Evolutionary conservation across 2,329 filamentous ascomycete genomes (phyloP), one percentile per base, ranked within the genome.

Genomic region (Exophiala mesophila): DNA sequence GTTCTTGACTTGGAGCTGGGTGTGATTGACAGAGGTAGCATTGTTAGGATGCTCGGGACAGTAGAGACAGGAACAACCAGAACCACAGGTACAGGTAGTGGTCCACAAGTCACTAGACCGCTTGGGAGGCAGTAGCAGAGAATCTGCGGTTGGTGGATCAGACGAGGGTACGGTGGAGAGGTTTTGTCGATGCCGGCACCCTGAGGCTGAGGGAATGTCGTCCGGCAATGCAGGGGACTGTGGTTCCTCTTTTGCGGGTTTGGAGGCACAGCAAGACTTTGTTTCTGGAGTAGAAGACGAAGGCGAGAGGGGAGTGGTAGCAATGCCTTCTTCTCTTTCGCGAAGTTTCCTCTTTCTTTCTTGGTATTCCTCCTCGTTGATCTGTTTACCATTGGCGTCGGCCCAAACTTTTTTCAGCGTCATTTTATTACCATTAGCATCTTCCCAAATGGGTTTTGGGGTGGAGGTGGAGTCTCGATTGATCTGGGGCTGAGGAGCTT

Each of bases 21-120:
- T 47, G 17, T 50, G 41, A 28, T 51, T 49, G 39, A 49, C 49
- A 3, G 54, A 53, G 7, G 54, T 50, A 9, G 43, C 36, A 23
- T 55, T 57, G 49, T 56, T 55, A 16, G 55, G 54, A 44, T 57
- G 55, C 18, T 55, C 47, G 10, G 54, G 53, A 47, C 55, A 57
- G 37, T 54, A 55, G 8, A 52, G 41, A 45, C 55, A 57, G 20
- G 48, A 44, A 45, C 55, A 57, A 15, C 36, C 45, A 3, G 47
- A 40, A 9, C 55, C 55, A 39, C 55, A 57, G 20, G 52, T 52
- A 44, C 55, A 57, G 19, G 37, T 39, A 2, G 44, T 37, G 21
- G 45, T 43, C 47, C 39, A 47, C 4, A 44, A 19, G 21, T 40
- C 40, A 12, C 35, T 20, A 24, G 17, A 10, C 5, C 21, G 3